These are phyloP conservation scores for Escovopsis weberi DNA, from an alignment of 2,329 filamentous ascomycete species.

Conservation along the genomic window DNA sequence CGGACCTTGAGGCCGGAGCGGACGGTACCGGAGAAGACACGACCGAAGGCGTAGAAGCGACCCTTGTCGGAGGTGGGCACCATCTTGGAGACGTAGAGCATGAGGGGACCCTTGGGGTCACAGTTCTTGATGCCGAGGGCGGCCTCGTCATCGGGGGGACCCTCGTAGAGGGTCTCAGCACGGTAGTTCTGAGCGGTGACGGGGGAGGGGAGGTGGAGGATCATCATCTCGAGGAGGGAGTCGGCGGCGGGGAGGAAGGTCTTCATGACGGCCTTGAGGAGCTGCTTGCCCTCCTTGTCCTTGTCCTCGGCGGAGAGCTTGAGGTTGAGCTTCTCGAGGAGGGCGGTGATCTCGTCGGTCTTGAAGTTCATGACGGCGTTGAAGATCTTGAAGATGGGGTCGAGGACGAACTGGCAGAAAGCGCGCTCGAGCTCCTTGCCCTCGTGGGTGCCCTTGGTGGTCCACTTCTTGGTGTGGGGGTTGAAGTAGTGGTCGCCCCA, in stretches of 20 bases:
- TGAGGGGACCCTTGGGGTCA: constrained; percentile 93
- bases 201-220: constrained; percentile 95
- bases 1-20: constrained; percentile 97
- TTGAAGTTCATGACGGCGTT: constrained; percentile 94
- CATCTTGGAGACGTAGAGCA: constrained; percentile 99
- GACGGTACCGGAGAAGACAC: constrained; percentile 99
- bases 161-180: constrained; percentile 97
- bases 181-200: constrained; percentile 94
- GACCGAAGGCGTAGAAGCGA: constrained; percentile 99
- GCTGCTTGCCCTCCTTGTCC: constrained; percentile 90
- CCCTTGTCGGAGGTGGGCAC: constrained; percentile 99
- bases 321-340: constrained; percentile 87
- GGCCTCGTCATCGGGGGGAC: constrained; percentile 80
- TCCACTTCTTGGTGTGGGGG: constrained; percentile 99
- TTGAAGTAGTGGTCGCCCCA: constrained; percentile 99
- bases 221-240: constrained; percentile 99
- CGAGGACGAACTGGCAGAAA: constrained; percentile 99
- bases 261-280: constrained; percentile 96
- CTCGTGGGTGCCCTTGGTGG: constrained; percentile 68
- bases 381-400: constrained; percentile 99
- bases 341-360: constrained; percentile 72
- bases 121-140: constrained; percentile 97
- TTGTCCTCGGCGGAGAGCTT: constrained; percentile 80
- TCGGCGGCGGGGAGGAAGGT: constrained; percentile 98
- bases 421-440: constrained; percentile 90